Base-by-base conservation (phyloP, 148 eudicot species). In the Agrostemma githago region DNA sequence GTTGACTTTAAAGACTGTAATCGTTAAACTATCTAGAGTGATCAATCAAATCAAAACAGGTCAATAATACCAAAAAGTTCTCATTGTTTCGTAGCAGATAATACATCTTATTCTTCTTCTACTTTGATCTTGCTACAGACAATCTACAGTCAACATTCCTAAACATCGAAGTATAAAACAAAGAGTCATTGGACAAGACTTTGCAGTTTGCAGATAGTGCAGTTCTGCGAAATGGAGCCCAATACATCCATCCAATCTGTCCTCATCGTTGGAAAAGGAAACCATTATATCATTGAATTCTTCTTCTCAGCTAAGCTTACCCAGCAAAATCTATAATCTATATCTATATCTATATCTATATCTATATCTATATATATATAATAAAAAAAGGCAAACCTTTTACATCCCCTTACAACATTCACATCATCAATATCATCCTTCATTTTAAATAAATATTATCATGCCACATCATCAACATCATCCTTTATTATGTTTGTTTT, bases 231-330 rank as follows among this genome's bases (percentile, higher is more conserved):
- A 58, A n/a, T 17, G 62, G 26, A 26, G 41, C 37, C 10, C 5
- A 14, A 8, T 17, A 34, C 34, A 14, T 40, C 43, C 15, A 42
- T 0, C 46, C 44, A 40, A 58, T 41, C 11, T 19, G 38, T 6
- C 20, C 53, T 26, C 11, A 10, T n/a, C n/a, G 3, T 39, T 46
- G 4, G 61, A 62, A 63, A 11, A 0, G 40, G 62, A 48, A 39
- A 34, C 46, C 41, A 62, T 60, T 59, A 6, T 17, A 39, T 64
- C 43, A 38, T 61, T 62, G 41, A 11, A 56, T 26, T 51, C 8
- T 34, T 51, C 66, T 67, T 20, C 66, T 42, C 54, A 39, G 42
- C 63, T 4, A 75, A 51, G 53, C 15, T 34, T 57, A 74, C 16
- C 53, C 6, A 51, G 8, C 5, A 17, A 26, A 8, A n/a, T n/a